Evolutionary conservation across 768 basidiomycete species (phyloP).

Genomic region (Porphyrellus cyaneotinctus): DNA sequence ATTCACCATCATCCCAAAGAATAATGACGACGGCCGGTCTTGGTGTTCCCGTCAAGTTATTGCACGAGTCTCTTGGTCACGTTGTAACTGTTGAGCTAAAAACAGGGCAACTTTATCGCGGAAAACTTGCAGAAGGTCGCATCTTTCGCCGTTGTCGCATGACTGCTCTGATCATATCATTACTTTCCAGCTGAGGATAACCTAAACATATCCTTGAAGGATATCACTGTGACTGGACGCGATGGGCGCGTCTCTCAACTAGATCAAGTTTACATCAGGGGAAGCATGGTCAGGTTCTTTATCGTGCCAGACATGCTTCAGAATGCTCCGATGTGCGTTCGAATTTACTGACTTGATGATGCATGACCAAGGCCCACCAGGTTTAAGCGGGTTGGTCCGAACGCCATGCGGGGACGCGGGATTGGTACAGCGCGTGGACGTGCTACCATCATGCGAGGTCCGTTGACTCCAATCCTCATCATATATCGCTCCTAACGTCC

Average conservation of each 20-base stretch:
- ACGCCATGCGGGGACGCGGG: conserved; percentile 97
- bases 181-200: conserved; percentile 87
- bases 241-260: conserved; percentile 98
- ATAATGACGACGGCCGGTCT: conserved; percentile 54
- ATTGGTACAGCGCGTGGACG: conserved; percentile 98
- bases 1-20: conserved; percentile 1
- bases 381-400: conserved; percentile 98
- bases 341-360: neutral
- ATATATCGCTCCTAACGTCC: conserved; percentile 9
- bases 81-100: conserved; percentile 98
- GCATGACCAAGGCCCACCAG: conserved; percentile 39
- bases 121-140: conserved; percentile 90
- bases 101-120: conserved; percentile 94
- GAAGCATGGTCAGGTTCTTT: conserved; percentile 97
- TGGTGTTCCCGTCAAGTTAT: conserved; percentile 93
- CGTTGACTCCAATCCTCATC: conserved; percentile 27
- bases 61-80: conserved; percentile 96
- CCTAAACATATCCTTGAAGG: conserved; percentile 91
- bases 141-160: conserved; percentile 15
- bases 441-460: conserved; percentile 97
- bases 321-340: conserved; percentile 93
- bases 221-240: conserved; percentile 95
- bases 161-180: conserved; percentile 18
- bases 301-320: conserved; percentile 99
- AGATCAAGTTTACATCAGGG: conserved; percentile 98